A percentile compares a stretch with the other conserved stretches of the same genome.
Conservation (phyloP, 2,329 filamentous ascomycete genomes). For the Teratosphaeria gauchensis region DNA sequence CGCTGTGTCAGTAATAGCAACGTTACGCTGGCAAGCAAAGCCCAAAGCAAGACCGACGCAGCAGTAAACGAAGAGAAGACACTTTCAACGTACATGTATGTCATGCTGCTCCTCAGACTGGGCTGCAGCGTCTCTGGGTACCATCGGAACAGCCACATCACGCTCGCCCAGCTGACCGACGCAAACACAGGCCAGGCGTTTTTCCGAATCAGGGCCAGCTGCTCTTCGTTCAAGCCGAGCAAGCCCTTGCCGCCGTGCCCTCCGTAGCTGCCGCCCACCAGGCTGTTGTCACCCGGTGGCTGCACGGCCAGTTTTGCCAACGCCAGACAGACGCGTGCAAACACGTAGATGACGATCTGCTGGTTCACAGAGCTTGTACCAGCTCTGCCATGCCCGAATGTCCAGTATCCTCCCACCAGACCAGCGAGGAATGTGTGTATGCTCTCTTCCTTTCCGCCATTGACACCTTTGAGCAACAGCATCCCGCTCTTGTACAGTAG, state of each 20-base stretch:
- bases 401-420: conserved; percentile 78
- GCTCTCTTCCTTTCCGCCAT: conserved; percentile 51
- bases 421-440: conserved; percentile 83
- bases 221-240: conserved; percentile 29
- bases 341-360: conserved; percentile 97
- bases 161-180: conserved; percentile 76
- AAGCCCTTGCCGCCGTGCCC: conserved; percentile 33
- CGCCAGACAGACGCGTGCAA: conserved; percentile 79
- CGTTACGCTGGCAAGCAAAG: neutral
- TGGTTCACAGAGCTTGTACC: conserved; percentile 64
- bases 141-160: conserved; percentile 93
- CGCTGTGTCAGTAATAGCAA: conserved; percentile 15
- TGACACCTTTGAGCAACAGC: conserved; percentile 54
- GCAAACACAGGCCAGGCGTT: conserved; percentile 93
- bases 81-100: conserved; percentile 67
- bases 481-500: conserved; percentile 80
- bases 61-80: conserved; percentile 6
- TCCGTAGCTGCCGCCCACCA: conserved; percentile 29
- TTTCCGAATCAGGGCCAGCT: conserved; percentile 34
- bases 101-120: conserved; percentile 91
- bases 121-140: conserved; percentile 85
- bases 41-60: conserved; percentile 1
- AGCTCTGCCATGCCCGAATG: conserved; percentile 74
- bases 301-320: conserved; percentile 75
- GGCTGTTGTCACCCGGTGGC: conserved; percentile 34